Percentiles rank a stretch among this genome's conserved stretches.
phyloP scores from a whole-genome alignment of 2,329 filamentous ascomycete species.

The Tolypocladium inflatum region DNA sequence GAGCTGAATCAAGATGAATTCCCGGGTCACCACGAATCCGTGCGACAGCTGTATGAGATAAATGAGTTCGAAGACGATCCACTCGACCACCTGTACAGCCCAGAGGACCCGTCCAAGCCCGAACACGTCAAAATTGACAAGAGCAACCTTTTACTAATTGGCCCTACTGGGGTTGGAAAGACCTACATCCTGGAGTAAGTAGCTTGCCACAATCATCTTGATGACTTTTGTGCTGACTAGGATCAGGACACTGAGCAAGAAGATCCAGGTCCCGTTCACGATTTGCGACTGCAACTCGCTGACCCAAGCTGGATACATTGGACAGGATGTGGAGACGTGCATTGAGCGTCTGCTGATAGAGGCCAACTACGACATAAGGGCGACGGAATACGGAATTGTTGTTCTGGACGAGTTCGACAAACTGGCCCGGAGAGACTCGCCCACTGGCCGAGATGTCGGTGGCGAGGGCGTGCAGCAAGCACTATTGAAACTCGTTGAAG shows the following conservation, averaged over 20 bases:
- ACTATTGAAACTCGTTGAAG: constrained; percentile 89
- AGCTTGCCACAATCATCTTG: not conserved
- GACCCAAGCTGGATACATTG: constrained; percentile 94
- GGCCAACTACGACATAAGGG: constrained; percentile 76
- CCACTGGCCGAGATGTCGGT: constrained; percentile 85
- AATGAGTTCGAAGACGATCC: constrained; percentile 18
- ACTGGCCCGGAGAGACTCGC: constrained; percentile 79
- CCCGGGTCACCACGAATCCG: constrained; percentile 39
- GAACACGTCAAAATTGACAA: constrained; percentile 74
- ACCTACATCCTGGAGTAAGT: constrained; percentile 75
- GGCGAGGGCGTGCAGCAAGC: constrained; percentile 97
- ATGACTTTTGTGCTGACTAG: constrained; percentile 10
- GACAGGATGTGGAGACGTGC: constrained; percentile 93
- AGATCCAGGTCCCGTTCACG: constrained; percentile 90
- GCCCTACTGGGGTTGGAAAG: constrained; percentile 91
- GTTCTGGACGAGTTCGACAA: constrained; percentile 97
- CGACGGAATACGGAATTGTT: constrained; percentile 85
- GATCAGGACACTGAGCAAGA: constrained; percentile 75
- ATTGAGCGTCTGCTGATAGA: constrained; percentile 85
- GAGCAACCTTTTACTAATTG: constrained; percentile 84
- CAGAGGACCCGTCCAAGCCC: constrained; percentile 33
- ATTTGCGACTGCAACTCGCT: constrained; percentile 95
- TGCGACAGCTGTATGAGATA: constrained; percentile 29
- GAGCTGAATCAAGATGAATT: constrained; percentile 40
- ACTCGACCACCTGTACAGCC: constrained; percentile 35